A percentile compares a stretch with the other conserved stretches of the same genome.
Evolutionary conservation across 495 filamentous ascomycete genomes (phyloP).

Genomic region (Podospora sp.): DNA sequence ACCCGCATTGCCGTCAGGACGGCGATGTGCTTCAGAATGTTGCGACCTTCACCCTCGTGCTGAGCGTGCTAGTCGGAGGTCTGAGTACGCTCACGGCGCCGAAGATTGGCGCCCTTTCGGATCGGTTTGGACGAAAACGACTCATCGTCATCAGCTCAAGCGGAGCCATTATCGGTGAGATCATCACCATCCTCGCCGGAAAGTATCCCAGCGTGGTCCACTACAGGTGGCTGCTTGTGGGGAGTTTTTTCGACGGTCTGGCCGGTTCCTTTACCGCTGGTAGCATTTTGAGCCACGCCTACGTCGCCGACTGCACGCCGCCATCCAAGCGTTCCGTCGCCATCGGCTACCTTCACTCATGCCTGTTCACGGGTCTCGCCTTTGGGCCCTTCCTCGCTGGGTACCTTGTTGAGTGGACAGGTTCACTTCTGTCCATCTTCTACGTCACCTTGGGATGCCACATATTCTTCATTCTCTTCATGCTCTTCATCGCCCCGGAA

Average conservation of each 20-base stretch:
- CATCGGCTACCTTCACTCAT: conserved; percentile 87
- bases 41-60: conserved; percentile 73
- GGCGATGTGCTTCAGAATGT: conserved; percentile 74
- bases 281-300: conserved; percentile 80
- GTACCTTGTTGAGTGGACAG: conserved; percentile 70
- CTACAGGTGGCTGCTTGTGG: conserved; percentile 74
- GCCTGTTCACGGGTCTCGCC: conserved; percentile 84
- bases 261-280: conserved; percentile 83
- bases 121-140: conserved; percentile 78
- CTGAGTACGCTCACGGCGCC: conserved; percentile 77
- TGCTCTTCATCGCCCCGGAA: conserved; percentile 75
- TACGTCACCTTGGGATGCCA: conserved; percentile 75
- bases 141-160: conserved; percentile 68
- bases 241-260: conserved; percentile 75
- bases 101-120: conserved; percentile 80
- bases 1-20: conserved; percentile 67
- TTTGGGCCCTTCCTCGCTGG: conserved; percentile 79
- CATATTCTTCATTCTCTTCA: conserved; percentile 65
- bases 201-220: conserved; percentile 70
- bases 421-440: conserved; percentile 71
- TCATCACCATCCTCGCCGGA: conserved; percentile 74
- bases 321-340: conserved; percentile 77
- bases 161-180: conserved; percentile 69
- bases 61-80: conserved; percentile 69
- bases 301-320: conserved; percentile 84